These are phyloP conservation scores for Chaetomiaceae sp. DNA, from an alignment of 2,329 filamentous ascomycete genomes.

Conservation along the genomic window DNA sequence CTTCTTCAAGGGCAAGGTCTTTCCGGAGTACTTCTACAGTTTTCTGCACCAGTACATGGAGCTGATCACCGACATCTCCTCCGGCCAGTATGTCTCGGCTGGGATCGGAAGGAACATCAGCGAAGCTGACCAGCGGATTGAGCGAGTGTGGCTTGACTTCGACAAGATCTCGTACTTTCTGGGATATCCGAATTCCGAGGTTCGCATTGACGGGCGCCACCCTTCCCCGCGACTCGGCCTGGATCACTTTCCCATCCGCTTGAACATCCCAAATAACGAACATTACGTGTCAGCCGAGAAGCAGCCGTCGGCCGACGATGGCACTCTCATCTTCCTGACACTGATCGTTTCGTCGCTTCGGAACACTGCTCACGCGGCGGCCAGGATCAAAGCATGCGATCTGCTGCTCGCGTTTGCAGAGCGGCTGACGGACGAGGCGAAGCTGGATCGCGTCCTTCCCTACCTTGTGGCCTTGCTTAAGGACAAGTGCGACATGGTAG, in stretches of 20 bases:
- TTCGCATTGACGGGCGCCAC: conserved; percentile 26
- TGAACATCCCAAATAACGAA: conserved; percentile 82
- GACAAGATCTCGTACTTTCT: conserved; percentile 97
- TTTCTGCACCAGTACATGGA: conserved; percentile 98
- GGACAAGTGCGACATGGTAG: conserved; percentile 77
- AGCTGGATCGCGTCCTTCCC: conserved; percentile 85
- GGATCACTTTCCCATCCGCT: conserved; percentile 68
- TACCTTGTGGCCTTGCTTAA: conserved; percentile 79
- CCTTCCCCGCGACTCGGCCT: conserved; percentile 46
- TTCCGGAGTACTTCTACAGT: conserved; percentile 94
- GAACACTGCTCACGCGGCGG: conserved; percentile 82
- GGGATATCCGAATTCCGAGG: conserved; percentile 57
- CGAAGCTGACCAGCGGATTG: conserved; percentile 89
- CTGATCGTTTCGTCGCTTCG: conserved; percentile 82
- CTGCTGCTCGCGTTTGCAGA: conserved; percentile 88
- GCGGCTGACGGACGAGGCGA: conserved; percentile 87
- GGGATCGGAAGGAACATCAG: conserved; percentile 65
- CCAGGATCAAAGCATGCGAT: conserved; percentile 83
- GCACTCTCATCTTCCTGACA: conserved; percentile 85
- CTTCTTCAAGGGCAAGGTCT: conserved; percentile 86
- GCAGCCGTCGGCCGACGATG: conserved; percentile 68
- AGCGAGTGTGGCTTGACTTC: conserved; percentile 88
- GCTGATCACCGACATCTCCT: conserved; percentile 83
- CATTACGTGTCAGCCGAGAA: conserved; percentile 58
- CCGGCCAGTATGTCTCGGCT: conserved; percentile 66